phyloP scores from a whole-genome alignment of 2,329 filamentous ascomycete genomes.

The Ophiocordyceps sinensis region DNA sequence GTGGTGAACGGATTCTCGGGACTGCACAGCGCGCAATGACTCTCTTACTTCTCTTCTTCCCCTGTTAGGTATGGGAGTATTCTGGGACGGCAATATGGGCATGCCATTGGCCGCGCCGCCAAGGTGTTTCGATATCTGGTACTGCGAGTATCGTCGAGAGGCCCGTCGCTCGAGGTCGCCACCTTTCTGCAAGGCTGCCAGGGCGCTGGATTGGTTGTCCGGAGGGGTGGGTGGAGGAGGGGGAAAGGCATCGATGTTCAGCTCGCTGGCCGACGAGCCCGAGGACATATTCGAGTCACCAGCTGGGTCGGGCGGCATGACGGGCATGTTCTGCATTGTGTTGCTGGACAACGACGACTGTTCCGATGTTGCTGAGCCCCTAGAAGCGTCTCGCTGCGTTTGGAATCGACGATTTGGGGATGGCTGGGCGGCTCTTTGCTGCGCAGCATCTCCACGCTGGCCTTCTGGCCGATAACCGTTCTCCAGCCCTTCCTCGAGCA shows the following conservation, averaged over 20 bases:
- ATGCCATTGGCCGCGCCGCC: slow-evolving; percentile 70
- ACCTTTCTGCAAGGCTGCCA: slow-evolving; percentile 80
- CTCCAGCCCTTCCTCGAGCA: slow-evolving; percentile 46
- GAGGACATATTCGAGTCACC: slow-evolving; percentile 38
- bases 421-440: slow-evolving; percentile 15
- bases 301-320: slow-evolving; percentile 56
- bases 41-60: slow-evolving; percentile 67
- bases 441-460: slow-evolving; percentile 15
- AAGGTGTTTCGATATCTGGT: slow-evolving; percentile 90
- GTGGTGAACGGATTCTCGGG: slow-evolving; percentile 34
- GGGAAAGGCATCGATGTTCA: slow-evolving; percentile 51
- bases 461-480: slow-evolving; percentile 31
- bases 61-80: slow-evolving; percentile 70
- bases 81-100: slow-evolving; percentile 73
- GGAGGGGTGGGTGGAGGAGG: slow-evolving; percentile 53
- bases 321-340: slow-evolving; percentile 62
- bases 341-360: slow-evolving; percentile 59
- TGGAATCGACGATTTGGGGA: slow-evolving; percentile 35
- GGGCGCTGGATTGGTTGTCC: slow-evolving; percentile 74
- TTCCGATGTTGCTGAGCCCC: slow-evolving; percentile 35
- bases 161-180: slow-evolving; percentile 86
- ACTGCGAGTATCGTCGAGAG: slow-evolving; percentile 85
- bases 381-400: slow-evolving; percentile 35
- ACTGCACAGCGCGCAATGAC: slow-evolving; percentile 57
- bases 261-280: slow-evolving; percentile 22